Conservation (phyloP, 371 early-diverging fungal genomes). For the Choanephora cucurbitarum region DNA sequence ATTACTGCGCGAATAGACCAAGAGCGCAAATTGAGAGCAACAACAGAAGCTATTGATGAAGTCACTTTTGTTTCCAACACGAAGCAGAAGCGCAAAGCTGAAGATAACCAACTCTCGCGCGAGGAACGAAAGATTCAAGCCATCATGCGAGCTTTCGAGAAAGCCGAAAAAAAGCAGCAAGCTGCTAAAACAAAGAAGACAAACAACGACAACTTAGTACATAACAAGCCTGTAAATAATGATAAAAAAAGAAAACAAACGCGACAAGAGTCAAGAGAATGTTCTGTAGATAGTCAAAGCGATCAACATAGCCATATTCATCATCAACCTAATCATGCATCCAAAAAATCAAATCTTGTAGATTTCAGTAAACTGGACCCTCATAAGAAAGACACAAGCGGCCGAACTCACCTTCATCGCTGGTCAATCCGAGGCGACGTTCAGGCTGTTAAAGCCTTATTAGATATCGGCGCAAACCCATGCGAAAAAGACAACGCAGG, state of each 20-base stretch:
- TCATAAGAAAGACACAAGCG: constrained; percentile 53
- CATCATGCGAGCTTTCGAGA: constrained; percentile 35
- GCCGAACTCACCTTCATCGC: constrained; percentile 59
- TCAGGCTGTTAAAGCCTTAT: constrained; percentile 52
- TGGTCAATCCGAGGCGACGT: constrained; percentile 60
- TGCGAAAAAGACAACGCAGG: constrained; percentile 74
- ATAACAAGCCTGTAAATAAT: constrained; percentile 9
- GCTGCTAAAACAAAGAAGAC: constrained; percentile 8
- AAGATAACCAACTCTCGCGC: constrained; percentile 6
- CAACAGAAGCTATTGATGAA: constrained; percentile 38
- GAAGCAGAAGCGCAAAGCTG: constrained; percentile 33
- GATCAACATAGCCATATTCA: constrained; percentile 11
- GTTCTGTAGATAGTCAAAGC: constrained; percentile 29
- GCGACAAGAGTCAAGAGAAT: constrained; percentile 33
- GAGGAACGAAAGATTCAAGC: constrained; percentile 34
- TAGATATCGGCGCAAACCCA: constrained; percentile 77
- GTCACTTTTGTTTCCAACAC: constrained; percentile 40
- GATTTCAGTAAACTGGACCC: constrained; percentile 37
- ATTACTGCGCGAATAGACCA: constrained; percentile 45
- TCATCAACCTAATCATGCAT: not conserved
- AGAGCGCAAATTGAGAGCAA: constrained; percentile 38
- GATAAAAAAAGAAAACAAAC: constrained; percentile 15
- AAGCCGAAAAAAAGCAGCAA: constrained; percentile 27
- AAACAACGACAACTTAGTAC: constrained; percentile 7
- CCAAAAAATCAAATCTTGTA: constrained; percentile 11